Evolutionary conservation across 1,284 basidiomycete genomes (phyloP).

Genomic region (Rhodotorula sp.): DNA sequence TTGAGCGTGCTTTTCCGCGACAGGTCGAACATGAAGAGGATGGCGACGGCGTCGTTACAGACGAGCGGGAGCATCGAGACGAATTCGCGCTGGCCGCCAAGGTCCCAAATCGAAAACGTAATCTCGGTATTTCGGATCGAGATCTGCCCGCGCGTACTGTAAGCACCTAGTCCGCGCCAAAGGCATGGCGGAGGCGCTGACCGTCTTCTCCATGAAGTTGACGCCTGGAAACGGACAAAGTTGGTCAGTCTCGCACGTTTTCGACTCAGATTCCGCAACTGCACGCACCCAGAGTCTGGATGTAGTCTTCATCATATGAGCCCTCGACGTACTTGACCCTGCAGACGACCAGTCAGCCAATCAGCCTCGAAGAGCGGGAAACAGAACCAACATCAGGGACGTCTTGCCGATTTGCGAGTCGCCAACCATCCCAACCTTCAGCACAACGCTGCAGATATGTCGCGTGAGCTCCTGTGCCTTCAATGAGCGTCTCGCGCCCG

Average conservation of each 20-base stretch:
- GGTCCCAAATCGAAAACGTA: constrained; percentile 99
- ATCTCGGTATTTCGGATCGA: constrained; percentile 95
- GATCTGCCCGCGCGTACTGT: constrained; percentile 54
- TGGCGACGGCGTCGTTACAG: constrained; percentile 96
- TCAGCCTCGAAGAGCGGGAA: background rate
- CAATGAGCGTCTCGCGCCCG: no score
- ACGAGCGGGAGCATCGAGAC: constrained; percentile 98
- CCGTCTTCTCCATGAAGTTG: constrained; percentile 71
- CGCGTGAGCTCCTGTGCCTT: no score
- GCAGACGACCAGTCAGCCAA: constrained; percentile 5
- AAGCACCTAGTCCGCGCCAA: rapidly evolving
- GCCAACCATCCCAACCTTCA: constrained; percentile 98
- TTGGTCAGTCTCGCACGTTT: background rate
- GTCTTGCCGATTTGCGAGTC: constrained; percentile 99
- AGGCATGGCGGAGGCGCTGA: background rate
- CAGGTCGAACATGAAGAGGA: constrained; percentile 99
- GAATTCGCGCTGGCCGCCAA: constrained; percentile 93
- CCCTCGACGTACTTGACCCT: constrained; percentile 76
- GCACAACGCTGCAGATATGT: constrained; percentile 63
- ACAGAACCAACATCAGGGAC: constrained; percentile 64
- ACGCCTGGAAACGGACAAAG: constrained; percentile 53
- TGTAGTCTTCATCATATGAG: constrained; percentile 78
- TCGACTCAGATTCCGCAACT: background rate
- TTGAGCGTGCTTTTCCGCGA: constrained; percentile 95
- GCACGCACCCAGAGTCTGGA: constrained; percentile 64